Evolutionary conservation across 2,329 filamentous ascomycete genomes (phyloP).

Genomic region (Orbilia blumenaviensis): DNA sequence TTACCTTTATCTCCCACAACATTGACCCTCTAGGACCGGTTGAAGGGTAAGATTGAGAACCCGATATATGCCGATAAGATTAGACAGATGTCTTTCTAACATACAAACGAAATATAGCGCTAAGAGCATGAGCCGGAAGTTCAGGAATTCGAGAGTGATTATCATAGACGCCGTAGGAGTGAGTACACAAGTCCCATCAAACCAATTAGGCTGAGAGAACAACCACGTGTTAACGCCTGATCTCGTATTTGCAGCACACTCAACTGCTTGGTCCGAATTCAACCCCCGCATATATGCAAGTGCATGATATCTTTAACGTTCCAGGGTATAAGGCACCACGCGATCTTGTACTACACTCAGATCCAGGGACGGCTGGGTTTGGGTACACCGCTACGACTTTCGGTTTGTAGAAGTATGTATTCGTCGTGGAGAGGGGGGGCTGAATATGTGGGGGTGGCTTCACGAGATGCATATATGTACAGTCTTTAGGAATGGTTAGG

Average conservation of each 20-base stretch:
- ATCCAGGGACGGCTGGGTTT: conserved; percentile 9
- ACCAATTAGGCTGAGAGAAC: neutral
- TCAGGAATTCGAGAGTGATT: conserved; percentile 34
- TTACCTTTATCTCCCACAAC: conserved; percentile 38
- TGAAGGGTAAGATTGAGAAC: conserved; percentile 16
- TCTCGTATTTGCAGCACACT: conserved; percentile 15
- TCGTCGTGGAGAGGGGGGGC: neutral
- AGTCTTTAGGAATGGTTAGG: no score
- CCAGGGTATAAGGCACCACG: conserved; percentile 20
- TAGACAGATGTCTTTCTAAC: neutral
- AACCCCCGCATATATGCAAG: conserved; percentile 23
- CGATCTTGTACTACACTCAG: conserved; percentile 12
- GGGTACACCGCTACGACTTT: conserved; percentile 28
- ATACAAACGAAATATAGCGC: neutral
- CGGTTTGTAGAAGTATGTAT: neutral
- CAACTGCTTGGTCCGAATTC: conserved; percentile 35
- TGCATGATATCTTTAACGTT: conserved; percentile 12
- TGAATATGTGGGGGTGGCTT: neutral
- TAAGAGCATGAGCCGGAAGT: conserved; percentile 40
- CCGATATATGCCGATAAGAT: neutral
- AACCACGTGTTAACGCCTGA: neutral
- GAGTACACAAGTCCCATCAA: neutral
- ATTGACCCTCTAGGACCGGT: conserved; percentile 37
- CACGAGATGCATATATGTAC: no score
- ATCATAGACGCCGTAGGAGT: conserved; percentile 36